A percentile compares a stretch with the other conserved stretches of the same genome.
phyloP scores from a whole-genome alignment of 345 rosid species.

The Ceriops zippeliana region DNA sequence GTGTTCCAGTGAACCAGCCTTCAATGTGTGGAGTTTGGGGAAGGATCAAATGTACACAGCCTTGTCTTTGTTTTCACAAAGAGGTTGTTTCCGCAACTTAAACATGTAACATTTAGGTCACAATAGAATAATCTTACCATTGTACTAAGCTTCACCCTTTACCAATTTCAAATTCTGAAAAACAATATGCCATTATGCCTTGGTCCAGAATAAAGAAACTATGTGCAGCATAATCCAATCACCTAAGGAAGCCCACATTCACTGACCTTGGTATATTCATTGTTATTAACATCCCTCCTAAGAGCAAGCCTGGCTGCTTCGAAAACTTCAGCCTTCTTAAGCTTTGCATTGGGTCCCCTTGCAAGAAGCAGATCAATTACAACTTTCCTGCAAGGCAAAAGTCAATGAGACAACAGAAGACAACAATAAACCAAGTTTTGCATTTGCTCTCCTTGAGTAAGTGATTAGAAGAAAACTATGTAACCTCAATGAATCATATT shows the following conservation, averaged over 20 bases:
- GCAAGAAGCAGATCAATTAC: slow-evolving; percentile 57
- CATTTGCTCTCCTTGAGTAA: not conserved
- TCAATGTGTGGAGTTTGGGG: no score
- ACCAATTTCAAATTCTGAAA: not conserved
- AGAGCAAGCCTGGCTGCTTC: slow-evolving; percentile 47
- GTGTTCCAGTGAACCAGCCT: no score
- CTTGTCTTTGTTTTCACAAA: no score
- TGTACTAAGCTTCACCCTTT: not conserved
- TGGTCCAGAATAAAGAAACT: no score
- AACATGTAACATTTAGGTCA: no score
- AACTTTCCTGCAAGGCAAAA: slow-evolving; percentile 45
- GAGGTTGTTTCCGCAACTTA: no score
- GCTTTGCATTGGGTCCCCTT: slow-evolving; percentile 47
- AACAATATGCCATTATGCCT: not conserved
- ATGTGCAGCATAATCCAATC: not conserved
- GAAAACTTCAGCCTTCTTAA: slow-evolving; percentile 62
- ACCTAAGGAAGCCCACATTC: not conserved
- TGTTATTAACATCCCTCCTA: slow-evolving; percentile 38
- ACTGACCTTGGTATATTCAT: slow-evolving; percentile 60
- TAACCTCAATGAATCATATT: slow-evolving; percentile 63
- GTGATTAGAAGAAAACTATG: slow-evolving; percentile 2
- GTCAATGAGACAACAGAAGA: not conserved
- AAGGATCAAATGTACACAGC: no score
- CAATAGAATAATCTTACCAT: no score
- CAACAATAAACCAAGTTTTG: not conserved